Evolutionary conservation across 2,329 filamentous ascomycete species (phyloP), one percentile per base, ranked within the genome.

Genomic region (Epicoccum nigrum): DNA sequence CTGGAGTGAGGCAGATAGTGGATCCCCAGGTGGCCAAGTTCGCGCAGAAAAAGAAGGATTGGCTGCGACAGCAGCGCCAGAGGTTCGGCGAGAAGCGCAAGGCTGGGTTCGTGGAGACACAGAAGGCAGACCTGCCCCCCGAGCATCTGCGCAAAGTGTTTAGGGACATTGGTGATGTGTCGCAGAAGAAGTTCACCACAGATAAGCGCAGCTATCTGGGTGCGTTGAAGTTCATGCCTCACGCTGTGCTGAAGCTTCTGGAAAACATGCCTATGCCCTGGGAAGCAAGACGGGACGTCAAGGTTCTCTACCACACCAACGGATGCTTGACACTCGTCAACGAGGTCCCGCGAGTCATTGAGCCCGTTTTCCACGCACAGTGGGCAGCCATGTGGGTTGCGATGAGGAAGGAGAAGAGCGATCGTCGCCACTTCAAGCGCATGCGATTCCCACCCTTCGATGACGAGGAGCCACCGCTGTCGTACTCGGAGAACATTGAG

Each of bases 251-350:
- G 77, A 99, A 99, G 79, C 82, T 99, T 19, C 76, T 99, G 49
- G 94, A 99, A 79, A 99, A 99, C 68, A 99, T 99, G 94, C 94
- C 94, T 4, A 99, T 99, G 94, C 94, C 94, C 0, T 99, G 94
- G 94, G 94, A 99, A 77, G 94, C 92, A 50, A 86, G 91, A 20
- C 86, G 92, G 57, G 94, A 99, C 69, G 95, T 99, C 56, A 97
- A 97, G 77, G 94, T 99, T 21, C 81, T 99, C 11, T 99, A 99
- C 74, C 94, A 99, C 70, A 92, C 97, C 66, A 99, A 99, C 68
- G 94, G 94, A 23, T 99, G 95, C 69, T 76, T 99, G 76, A 99
- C 94, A 1, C 78, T 99, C 48, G 95, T 99, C 67, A 99, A 99
- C 73, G 94, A 99, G 78, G 91, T 88, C 6, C 94, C 95, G 12